Evolutionary conservation across 192 early-diverging fungal species (phyloP).

Genomic region (Umbelopsis sp.): DNA sequence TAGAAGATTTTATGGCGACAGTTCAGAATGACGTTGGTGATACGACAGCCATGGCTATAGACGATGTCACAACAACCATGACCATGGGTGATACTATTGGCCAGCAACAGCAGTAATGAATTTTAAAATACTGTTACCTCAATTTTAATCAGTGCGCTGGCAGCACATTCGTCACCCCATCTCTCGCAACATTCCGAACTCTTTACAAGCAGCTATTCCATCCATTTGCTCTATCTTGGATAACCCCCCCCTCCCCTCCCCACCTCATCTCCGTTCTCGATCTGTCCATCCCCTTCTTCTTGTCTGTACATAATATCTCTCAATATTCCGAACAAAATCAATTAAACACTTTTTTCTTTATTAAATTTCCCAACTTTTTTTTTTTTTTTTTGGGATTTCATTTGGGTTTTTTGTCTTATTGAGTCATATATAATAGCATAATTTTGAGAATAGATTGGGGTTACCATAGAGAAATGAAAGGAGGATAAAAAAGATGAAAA

Average conservation of each 20-base stretch:
- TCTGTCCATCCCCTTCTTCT: background rate
- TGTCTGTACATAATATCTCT: conserved; percentile 12
- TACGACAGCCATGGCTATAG: background rate
- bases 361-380: background rate
- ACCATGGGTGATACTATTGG: background rate
- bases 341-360: background rate
- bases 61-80: background rate
- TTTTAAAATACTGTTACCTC: background rate
- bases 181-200: background rate
- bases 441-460: background rate
- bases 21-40: background rate
- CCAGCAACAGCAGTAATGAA: background rate
- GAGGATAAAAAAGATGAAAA: background rate
- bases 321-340: background rate
- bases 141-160: conserved; percentile 3
- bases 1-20: conserved; percentile 49
- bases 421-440: background rate
- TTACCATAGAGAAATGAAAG: background rate
- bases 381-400: too few species aligned
- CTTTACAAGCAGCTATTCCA: background rate
- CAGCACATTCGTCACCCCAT: background rate
- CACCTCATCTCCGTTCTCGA: background rate
- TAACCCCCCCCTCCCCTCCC: background rate
- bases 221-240: background rate
- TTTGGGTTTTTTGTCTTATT: background rate